These are phyloP conservation scores for Magnusiomyces tetraspermus DNA, from an alignment of 1,139 yeast species.

Conservation along the genomic window DNA sequence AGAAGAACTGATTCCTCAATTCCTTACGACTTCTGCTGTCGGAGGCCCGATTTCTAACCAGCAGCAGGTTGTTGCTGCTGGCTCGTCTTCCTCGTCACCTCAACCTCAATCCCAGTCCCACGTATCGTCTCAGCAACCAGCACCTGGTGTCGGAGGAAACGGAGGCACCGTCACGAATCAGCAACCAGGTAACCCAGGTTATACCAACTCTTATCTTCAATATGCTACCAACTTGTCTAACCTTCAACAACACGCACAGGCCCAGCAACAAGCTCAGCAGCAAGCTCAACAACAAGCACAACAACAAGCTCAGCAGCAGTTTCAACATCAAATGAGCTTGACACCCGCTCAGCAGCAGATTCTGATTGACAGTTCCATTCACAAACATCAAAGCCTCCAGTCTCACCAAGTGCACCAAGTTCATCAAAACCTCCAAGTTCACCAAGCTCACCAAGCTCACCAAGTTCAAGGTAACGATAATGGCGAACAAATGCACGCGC, in stretches of 20 bases:
- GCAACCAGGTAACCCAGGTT: not conserved
- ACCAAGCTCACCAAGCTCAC: too few species aligned
- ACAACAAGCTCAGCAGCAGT: not conserved
- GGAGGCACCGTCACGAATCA: too few species aligned
- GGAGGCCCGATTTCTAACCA: not conserved
- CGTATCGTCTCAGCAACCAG: too few species aligned
- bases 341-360: constrained; percentile 1
- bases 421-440: not conserved
- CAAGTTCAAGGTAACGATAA: too few species aligned
- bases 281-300: too few species aligned
- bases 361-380: not conserved
- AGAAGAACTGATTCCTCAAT: constrained; percentile 9
- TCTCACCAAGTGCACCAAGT: too few species aligned
- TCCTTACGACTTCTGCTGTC: not conserved
- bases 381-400: not conserved
- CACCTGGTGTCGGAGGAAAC: too few species aligned
- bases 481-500: too few species aligned
- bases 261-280: too few species aligned
- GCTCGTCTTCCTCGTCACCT: not conserved
- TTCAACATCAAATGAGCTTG: not conserved
- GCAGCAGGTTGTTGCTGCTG: not conserved
- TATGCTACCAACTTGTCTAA: not conserved
- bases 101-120: too few species aligned
- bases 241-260: constrained; percentile 20
- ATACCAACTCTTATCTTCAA: not conserved